Base-by-base conservation (phyloP, 768 basidiomycete genomes). In the Naganishia vaughanmartiniae region DNA sequence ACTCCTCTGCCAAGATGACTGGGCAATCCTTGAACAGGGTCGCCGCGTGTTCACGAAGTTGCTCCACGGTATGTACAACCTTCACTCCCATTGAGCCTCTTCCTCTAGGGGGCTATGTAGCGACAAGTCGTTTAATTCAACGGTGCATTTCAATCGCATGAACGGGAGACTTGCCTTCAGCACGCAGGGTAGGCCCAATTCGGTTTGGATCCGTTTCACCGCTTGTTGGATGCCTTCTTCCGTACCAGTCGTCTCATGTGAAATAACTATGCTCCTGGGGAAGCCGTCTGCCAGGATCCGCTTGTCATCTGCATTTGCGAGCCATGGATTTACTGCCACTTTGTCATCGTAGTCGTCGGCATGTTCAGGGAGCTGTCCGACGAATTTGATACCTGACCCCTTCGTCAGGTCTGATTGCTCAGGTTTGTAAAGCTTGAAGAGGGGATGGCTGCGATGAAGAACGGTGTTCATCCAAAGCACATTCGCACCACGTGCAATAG, bases 301-400 rank as follows among this genome's bases (percentile, higher is more conserved):
- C 1, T 39, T 65, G 30, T 69, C 69, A 21, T 72, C 75, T 6
- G 66, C 26, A 34, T 75, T 73, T 11, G 39, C 42, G 56, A 76
- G 65, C 76, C 76, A 78, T 12, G 58, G 45, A 66, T 80, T 80
- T 26, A 65, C 54, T 69, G 65, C 76, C 7, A 72, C 77, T 46
- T 80, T 80, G 60, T 78, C 79, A 36, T 80, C 79, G 24, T 54
- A 77, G 33, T 70, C 69, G 39, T 80, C 77, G 7, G 70, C 70
- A 34, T 72, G 67, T 11, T 65, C 30, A 0, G 74, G 74, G 30
- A 71, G 72, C 54, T 75, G 76, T 4, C 77, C 79, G 7, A 78
- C 72, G 54, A 77, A 72, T 31, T 19, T 30, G 19, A 45, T 17
- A 11, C 19, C 33, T 9, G 57, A 58, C 15, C 36, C 57, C 2